Percentiles rank a stretch among this genome's conserved stretches.
phyloP scores from a whole-genome alignment of 768 basidiomycete species.

The Aureoboletus auriporus region DNA sequence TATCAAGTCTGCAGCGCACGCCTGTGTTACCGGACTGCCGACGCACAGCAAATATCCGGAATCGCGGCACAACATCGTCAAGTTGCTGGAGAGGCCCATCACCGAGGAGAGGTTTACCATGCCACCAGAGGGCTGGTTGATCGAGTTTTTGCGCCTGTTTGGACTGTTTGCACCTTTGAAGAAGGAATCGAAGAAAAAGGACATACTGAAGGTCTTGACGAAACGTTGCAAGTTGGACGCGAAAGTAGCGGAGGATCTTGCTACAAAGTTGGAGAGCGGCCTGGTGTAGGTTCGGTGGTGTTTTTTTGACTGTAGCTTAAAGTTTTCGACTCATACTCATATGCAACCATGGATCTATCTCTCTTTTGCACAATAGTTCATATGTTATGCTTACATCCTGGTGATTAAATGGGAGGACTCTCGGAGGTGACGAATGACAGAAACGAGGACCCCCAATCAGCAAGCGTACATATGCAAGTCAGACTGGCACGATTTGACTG shows the following conservation, averaged over 20 bases:
- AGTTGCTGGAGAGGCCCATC: constrained; percentile 11
- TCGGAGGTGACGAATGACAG: too few species aligned
- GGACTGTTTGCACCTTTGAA: constrained; percentile 22
- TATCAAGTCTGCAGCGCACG: constrained; percentile 28
- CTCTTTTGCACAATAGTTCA: background rate
- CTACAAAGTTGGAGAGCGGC: constrained; percentile 12
- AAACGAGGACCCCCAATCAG: too few species aligned
- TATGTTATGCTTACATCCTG: background rate
- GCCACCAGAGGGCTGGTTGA: constrained; percentile 23
- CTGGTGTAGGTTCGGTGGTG: background rate
- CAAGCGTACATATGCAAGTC: too few species aligned
- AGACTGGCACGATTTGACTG: too few species aligned
- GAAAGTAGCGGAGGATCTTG: constrained; percentile 19
- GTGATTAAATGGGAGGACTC: background rate
- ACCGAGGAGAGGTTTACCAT: constrained; percentile 20
- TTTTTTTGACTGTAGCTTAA: background rate
- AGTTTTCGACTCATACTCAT: background rate
- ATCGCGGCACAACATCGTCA: constrained; percentile 16
- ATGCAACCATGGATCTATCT: constrained; percentile 7
- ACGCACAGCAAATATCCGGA: constrained; percentile 25
- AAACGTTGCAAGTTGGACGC: constrained; percentile 27
- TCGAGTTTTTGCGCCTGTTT: constrained; percentile 23
- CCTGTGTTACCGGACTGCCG: constrained; percentile 34
- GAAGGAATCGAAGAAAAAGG: constrained; percentile 20
- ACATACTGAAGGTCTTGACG: constrained; percentile 20